phyloP scores from a whole-genome alignment of 495 filamentous ascomycete genomes.

The Gamarada debralockiae region DNA sequence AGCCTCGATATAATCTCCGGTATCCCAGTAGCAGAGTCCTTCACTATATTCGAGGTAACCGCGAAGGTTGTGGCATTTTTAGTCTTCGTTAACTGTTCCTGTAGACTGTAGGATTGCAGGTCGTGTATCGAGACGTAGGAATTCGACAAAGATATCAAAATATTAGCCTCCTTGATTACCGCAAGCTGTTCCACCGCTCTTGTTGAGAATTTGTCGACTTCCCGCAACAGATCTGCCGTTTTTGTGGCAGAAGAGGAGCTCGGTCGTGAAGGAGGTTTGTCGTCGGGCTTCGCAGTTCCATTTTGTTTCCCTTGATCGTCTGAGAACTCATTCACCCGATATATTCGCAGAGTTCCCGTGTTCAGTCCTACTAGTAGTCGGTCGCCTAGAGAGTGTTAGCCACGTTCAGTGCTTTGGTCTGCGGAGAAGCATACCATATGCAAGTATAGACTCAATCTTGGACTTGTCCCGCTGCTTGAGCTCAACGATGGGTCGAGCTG shows the following conservation, averaged over 20 bases:
- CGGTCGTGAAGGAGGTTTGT: constrained; percentile 28
- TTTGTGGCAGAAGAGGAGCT: constrained; percentile 37
- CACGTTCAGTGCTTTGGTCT: neutral
- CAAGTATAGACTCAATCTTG: constrained; percentile 88
- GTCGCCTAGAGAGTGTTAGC: constrained; percentile 54
- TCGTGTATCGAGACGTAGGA: constrained; percentile 85
- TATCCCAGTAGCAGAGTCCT: constrained; percentile 80
- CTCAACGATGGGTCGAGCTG: constrained; percentile 92
- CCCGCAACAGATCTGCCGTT: constrained; percentile 80
- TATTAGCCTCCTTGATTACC: constrained; percentile 88
- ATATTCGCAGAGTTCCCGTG: constrained; percentile 84
- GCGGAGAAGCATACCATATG: constrained; percentile 59
- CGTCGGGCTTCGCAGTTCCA: constrained; percentile 24
- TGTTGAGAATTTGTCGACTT: constrained; percentile 89
- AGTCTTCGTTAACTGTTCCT: constrained; percentile 75
- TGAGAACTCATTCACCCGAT: constrained; percentile 73
- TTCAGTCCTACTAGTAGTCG: constrained; percentile 86
- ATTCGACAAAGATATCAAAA: constrained; percentile 86
- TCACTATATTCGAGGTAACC: constrained; percentile 89
- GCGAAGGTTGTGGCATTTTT: constrained; percentile 88
- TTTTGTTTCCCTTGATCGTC: constrained; percentile 13
- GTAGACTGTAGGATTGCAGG: constrained; percentile 73
- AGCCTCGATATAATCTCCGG: constrained; percentile 86
- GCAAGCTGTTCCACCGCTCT: constrained; percentile 89
- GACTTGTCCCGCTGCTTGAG: constrained; percentile 92